These are phyloP conservation scores for Condylostoma magnum DNA, from an alignment of 169 alveolate genomes.

Conservation along the genomic window DNA sequence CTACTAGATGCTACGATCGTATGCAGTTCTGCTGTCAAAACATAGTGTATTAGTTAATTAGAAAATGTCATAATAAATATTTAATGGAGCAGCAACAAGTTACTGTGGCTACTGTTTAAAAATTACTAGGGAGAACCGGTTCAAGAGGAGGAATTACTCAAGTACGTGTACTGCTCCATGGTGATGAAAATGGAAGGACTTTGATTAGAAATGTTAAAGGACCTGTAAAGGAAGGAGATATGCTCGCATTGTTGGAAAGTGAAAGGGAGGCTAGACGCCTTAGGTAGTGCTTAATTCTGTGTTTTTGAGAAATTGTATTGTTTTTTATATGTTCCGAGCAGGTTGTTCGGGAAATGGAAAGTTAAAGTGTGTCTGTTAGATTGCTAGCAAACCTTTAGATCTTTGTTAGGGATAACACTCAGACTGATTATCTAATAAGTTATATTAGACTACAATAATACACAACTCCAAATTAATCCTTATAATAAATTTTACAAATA, in stretches of 20 bases:
- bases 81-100: conserved; percentile 27
- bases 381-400: no score
- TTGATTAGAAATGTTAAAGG: conserved; percentile 97
- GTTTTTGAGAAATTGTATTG: no score
- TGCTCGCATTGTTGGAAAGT: conserved; percentile 95
- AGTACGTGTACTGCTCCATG: conserved; percentile 86
- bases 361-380: no score
- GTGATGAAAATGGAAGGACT: conserved; percentile 71
- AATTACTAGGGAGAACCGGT: conserved; percentile 95
- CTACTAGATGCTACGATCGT: conserved; percentile 53
- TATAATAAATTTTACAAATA: no score
- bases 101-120: conserved; percentile 90
- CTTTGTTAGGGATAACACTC: no score
- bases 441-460: no score
- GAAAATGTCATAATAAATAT: no score
- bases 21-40: conserved; percentile 49
- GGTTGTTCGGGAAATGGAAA: no score
- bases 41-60: conserved; percentile 29
- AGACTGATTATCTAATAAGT: no score
- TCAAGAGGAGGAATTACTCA: conserved; percentile 98
- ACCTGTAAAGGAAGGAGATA: conserved; percentile 98
- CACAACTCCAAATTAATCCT: no score
- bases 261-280: conserved; percentile 98
- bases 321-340: no score
- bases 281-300: conserved; percentile 67